Conservation (phyloP, 768 basidiomycete species). For the Myochromella boudieri region DNA sequence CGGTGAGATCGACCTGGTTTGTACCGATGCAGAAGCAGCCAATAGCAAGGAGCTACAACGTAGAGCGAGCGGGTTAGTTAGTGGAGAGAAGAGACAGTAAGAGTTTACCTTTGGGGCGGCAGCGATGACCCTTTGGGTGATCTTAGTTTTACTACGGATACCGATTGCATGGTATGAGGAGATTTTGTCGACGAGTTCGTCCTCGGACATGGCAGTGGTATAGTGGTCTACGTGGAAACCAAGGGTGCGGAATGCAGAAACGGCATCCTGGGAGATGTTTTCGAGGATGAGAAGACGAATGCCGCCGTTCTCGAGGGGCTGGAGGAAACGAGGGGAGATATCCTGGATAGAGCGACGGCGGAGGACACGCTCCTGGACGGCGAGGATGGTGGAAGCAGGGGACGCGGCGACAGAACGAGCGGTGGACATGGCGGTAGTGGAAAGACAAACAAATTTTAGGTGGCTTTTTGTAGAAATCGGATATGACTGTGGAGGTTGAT, state of each 20-base stretch:
- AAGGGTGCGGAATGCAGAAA: constrained; percentile 71
- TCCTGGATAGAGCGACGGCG: constrained; percentile 34
- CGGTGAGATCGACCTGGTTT: constrained; percentile 91
- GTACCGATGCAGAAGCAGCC: constrained; percentile 99
- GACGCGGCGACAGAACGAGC: constrained; percentile 51
- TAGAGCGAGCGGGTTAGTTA: not conserved
- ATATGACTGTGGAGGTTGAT: not conserved
- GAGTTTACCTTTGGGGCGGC: constrained; percentile 76
- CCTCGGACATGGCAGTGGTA: constrained; percentile 85
- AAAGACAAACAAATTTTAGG: constrained; percentile 6
- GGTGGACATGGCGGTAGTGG: constrained; percentile 39
- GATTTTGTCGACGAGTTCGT: constrained; percentile 85
- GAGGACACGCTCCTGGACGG: constrained; percentile 43
- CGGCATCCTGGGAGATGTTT: constrained; percentile 93
- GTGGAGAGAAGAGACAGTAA: not conserved
- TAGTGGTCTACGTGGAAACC: constrained; percentile 93
- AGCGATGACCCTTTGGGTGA: constrained; percentile 86
- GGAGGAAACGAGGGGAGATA: constrained; percentile 62
- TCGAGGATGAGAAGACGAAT: constrained; percentile 86
- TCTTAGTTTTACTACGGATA: constrained; percentile 97
- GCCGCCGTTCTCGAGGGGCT: constrained; percentile 80
- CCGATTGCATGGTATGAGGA: constrained; percentile 90
- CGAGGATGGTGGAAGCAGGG: constrained; percentile 33
- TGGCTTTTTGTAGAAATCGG: constrained; percentile 8
- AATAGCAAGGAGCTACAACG: constrained; percentile 80